Conservation (phyloP, 1,284 basidiomycete species). For the Ustilago loliicola region DNA sequence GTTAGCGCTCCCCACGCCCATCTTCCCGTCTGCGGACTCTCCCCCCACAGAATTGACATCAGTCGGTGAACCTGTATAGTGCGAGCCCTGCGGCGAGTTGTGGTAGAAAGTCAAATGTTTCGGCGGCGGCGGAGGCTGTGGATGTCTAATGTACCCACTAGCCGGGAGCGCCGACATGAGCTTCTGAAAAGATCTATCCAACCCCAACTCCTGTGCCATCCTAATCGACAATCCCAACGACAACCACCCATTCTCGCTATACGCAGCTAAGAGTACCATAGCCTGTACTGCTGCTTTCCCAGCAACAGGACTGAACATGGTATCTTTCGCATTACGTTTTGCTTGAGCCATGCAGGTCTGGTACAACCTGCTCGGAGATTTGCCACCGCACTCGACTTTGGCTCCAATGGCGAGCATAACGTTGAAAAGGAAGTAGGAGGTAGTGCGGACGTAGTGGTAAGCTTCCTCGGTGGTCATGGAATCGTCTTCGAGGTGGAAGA, state of each 20-base stretch:
- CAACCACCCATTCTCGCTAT: constrained; percentile 94
- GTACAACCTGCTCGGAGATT: constrained; percentile 84
- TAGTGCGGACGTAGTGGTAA: constrained; percentile 77
- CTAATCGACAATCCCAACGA: constrained; percentile 92
- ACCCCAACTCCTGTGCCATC: constrained; percentile 91
- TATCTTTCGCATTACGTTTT: constrained; percentile 90
- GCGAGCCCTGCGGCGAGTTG: constrained; percentile 78
- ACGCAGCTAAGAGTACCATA: constrained; percentile 89
- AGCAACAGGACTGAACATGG: constrained; percentile 89
- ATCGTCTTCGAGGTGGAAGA: constrained; percentile 90
- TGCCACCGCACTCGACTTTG: constrained; percentile 89
- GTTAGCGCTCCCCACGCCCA: constrained; percentile 6
- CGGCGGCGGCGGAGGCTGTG: constrained; percentile 25
- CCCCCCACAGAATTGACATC: constrained; percentile 36
- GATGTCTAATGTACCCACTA: constrained; percentile 32
- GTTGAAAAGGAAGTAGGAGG: constrained; percentile 92
- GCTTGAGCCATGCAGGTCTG: constrained; percentile 92
- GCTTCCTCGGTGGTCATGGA: constrained; percentile 88
- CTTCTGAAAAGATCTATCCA: constrained; percentile 89
- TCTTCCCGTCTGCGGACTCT: constrained; percentile 33
- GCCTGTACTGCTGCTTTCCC: constrained; percentile 95
- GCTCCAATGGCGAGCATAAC: constrained; percentile 89
- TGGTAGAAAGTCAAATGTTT: constrained; percentile 49
- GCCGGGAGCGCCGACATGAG: constrained; percentile 72
- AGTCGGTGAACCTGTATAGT: constrained; percentile 42